A percentile compares a stretch with the other conserved stretches of the same genome.
Conservation (phyloP, 306 rosid genomes). For the Vicia villosa region DNA sequence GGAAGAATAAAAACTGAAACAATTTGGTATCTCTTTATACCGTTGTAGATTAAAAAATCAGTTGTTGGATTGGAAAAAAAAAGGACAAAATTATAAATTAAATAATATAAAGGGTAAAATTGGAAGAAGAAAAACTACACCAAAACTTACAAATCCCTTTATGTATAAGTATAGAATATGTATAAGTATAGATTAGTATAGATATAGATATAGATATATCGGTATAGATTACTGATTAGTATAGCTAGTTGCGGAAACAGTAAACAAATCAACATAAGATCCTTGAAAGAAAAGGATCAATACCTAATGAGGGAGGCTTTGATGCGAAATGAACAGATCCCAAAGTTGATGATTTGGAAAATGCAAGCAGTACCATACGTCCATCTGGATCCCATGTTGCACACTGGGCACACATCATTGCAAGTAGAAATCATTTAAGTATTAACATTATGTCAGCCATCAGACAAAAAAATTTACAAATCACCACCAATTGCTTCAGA, state of each 20-base stretch:
- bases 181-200: too few relatives aligned
- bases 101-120: too few relatives aligned
- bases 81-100: too few relatives aligned
- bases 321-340: conserved; percentile 96
- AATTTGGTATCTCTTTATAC: too few relatives aligned
- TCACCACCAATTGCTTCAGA: not conserved
- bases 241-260: conserved; percentile 18
- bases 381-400: conserved; percentile 99
- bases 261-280: conserved; percentile 33
- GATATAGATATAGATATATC: too few relatives aligned
- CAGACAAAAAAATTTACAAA: conserved; percentile 20
- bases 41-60: too few relatives aligned
- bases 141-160: too few relatives aligned
- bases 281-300: conserved; percentile 24
- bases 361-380: conserved; percentile 83
- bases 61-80: too few relatives aligned
- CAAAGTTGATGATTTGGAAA: conserved; percentile 81
- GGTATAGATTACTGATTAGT: not conserved
- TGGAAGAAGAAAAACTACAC: too few relatives aligned
- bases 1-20: too few relatives aligned
- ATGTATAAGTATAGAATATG: too few relatives aligned
- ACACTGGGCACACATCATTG: conserved; percentile 58
- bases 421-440: conserved; percentile 27
- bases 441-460: not conserved
- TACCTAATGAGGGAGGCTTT: conserved; percentile 95